Percentiles rank a stretch among this genome's conserved stretches.
These are phyloP conservation scores for Tillandsia fasciculata DNA, from an alignment of 176 grass and related monocot species.

Conservation along the genomic window DNA sequence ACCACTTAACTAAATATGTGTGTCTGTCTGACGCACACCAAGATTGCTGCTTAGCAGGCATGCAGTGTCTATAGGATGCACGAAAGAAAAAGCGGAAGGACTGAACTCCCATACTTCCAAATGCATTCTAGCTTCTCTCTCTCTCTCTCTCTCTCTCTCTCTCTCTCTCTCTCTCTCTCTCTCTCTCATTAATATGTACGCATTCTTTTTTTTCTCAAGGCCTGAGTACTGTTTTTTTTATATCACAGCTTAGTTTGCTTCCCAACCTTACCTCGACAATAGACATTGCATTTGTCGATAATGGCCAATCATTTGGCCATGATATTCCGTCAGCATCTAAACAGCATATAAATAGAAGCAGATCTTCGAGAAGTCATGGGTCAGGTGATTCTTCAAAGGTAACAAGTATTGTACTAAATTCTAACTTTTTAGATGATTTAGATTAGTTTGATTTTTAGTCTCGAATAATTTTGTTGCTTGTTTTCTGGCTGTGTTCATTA, in stretches of 20 bases:
- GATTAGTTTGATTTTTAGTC: neutral
- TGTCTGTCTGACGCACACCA: no score
- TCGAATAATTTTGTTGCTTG: neutral
- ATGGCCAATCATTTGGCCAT: neutral
- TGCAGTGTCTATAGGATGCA: no score
- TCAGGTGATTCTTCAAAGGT: constrained; percentile 4
- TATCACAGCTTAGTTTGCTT: neutral
- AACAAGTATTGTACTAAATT: neutral
- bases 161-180: no score
- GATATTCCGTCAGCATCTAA: neutral
- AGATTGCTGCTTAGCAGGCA: no score
- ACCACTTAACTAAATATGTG: no score
- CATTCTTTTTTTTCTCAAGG: no score
- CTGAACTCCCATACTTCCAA: no score
- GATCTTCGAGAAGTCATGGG: neutral
- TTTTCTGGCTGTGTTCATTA: neutral
- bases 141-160: no score
- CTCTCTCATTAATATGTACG: no score
- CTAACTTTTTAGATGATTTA: neutral
- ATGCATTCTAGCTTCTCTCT: no score
- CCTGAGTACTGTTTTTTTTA: neutral
- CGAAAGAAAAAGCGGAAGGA: no score
- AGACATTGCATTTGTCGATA: neutral
- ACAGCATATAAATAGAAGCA: neutral
- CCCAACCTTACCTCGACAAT: constrained; percentile 2